Conservation (phyloP, 352 stramenopile genomes). For the Globisporangium rhizosaccharum region DNA sequence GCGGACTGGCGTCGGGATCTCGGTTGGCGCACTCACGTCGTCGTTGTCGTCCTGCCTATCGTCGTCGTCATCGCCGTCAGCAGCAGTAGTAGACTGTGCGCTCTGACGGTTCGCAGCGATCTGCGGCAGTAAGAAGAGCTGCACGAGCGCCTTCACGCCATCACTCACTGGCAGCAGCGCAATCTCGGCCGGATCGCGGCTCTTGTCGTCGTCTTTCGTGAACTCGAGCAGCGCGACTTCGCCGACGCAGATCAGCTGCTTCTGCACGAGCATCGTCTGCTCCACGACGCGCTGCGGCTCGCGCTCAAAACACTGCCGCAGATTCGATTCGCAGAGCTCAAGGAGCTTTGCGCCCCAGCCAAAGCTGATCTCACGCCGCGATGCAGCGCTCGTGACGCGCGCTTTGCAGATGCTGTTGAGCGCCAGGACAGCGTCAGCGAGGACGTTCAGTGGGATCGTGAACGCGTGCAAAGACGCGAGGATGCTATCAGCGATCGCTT, state of each 20-base stretch:
- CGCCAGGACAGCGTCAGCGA: constrained; percentile 63
- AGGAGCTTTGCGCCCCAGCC: constrained; percentile 63
- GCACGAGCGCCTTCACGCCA: constrained; percentile 53
- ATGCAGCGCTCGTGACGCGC: constrained; percentile 46
- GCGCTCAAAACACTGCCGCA: constrained; percentile 57
- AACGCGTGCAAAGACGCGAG: constrained; percentile 70
- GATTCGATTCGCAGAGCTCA: constrained; percentile 52
- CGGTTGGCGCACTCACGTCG: constrained; percentile 14
- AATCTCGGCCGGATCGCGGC: constrained; percentile 24
- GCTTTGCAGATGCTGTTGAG: constrained; percentile 78
- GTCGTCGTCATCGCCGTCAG: constrained; percentile 19
- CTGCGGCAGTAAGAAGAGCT: constrained; percentile 71
- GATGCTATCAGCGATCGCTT: constrained; percentile 69
- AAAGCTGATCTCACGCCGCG: constrained; percentile 55
- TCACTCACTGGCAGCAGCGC: constrained; percentile 48
- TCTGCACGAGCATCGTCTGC: constrained; percentile 58
- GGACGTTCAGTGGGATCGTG: constrained; percentile 73
- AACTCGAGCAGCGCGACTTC: constrained; percentile 80
- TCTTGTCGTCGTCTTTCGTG: constrained; percentile 69
- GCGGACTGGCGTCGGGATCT: constrained; percentile 73
- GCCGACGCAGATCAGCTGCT: constrained; percentile 75
- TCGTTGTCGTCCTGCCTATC: constrained; percentile 16
- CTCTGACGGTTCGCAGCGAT: constrained; percentile 27
- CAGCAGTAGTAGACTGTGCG: constrained; percentile 12
- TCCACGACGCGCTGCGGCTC: constrained; percentile 44